phyloP scores from a whole-genome alignment of 352 stramenopile genomes.

The Peronospora destructor region DNA sequence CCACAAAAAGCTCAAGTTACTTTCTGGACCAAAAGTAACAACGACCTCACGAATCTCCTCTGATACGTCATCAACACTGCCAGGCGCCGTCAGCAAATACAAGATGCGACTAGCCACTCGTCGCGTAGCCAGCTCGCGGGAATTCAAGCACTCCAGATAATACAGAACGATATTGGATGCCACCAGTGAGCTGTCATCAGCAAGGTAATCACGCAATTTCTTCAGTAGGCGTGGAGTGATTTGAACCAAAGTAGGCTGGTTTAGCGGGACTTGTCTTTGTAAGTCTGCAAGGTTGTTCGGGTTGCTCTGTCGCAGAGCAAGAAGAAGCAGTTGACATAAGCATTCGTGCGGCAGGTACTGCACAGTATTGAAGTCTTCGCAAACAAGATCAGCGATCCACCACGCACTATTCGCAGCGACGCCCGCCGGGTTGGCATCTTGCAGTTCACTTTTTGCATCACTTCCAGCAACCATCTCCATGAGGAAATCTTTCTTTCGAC shows the following conservation, averaged over 20 bases:
- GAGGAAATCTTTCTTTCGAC: constrained; percentile 68
- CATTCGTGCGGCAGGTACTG: constrained; percentile 74
- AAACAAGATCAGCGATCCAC: constrained; percentile 87
- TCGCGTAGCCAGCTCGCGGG: constrained; percentile 38
- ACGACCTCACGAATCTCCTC: constrained; percentile 19
- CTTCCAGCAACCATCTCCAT: constrained; percentile 81
- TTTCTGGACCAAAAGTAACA: constrained; percentile 14
- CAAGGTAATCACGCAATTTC: constrained; percentile 55
- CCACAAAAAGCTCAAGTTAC: constrained; percentile 62
- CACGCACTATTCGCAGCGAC: constrained; percentile 34
- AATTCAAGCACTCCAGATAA: constrained; percentile 65
- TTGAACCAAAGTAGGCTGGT: constrained; percentile 32
- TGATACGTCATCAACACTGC: constrained; percentile 27
- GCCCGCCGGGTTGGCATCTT: constrained; percentile 8
- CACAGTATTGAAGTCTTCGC: constrained; percentile 74
- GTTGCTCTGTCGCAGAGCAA: constrained; percentile 34
- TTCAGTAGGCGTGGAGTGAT: constrained; percentile 48
- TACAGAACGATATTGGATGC: constrained; percentile 56
- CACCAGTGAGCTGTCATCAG: constrained; percentile 28
- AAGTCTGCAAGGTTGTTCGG: constrained; percentile 5
- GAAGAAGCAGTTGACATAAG: constrained; percentile 69
- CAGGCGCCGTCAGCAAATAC: constrained; percentile 38
- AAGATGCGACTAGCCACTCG: constrained; percentile 62
- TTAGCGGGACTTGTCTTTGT: constrained; percentile 21
- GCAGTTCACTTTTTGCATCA: constrained; percentile 26